phyloP scores from a whole-genome alignment of 2,329 filamentous ascomycete genomes.

The Bimuria novae-zelandiae region DNA sequence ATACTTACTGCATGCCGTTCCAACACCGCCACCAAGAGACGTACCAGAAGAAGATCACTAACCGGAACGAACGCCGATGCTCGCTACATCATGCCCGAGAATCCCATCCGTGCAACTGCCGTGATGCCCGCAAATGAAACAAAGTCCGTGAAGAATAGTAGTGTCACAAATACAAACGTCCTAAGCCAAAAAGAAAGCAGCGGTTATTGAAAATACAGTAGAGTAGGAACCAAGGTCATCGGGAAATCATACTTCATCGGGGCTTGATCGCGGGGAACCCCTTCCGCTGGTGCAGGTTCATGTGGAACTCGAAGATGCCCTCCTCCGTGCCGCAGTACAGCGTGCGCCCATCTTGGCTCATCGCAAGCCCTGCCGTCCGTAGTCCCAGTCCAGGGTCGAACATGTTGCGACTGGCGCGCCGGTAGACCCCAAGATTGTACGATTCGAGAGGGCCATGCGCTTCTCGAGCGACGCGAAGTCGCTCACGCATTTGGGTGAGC shows the following conservation, averaged over 20 bases:
- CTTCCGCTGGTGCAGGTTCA: constrained; percentile 67
- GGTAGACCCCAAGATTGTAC: constrained; percentile 32
- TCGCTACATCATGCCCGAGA: constrained; percentile 7
- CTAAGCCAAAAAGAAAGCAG: not conserved
- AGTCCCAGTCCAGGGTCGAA: constrained; percentile 46
- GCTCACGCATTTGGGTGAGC: constrained; percentile 43
- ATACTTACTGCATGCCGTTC: constrained; percentile 8
- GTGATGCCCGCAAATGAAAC: constrained; percentile 12
- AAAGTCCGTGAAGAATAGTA: not conserved
- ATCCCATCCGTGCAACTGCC: constrained; percentile 13
- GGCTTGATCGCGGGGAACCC: constrained; percentile 47
- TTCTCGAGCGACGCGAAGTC: constrained; percentile 41
- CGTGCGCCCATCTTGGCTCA: constrained; percentile 53
- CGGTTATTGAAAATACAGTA: not conserved
- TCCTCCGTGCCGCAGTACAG: constrained; percentile 62
- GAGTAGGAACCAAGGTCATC: not conserved
- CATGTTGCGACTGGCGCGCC: constrained; percentile 27
- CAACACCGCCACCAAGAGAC: not conserved
- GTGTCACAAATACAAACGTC: constrained; percentile 10
- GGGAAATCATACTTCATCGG: constrained; percentile 27
- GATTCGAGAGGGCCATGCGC: constrained; percentile 25
- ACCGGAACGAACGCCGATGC: constrained; percentile 12
- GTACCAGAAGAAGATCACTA: not conserved
- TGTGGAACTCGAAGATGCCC: constrained; percentile 74
- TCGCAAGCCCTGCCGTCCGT: constrained; percentile 54